phyloP scores from a whole-genome alignment of 371 early-diverging fungal species.

The Sporodiniella umbellata region DNA sequence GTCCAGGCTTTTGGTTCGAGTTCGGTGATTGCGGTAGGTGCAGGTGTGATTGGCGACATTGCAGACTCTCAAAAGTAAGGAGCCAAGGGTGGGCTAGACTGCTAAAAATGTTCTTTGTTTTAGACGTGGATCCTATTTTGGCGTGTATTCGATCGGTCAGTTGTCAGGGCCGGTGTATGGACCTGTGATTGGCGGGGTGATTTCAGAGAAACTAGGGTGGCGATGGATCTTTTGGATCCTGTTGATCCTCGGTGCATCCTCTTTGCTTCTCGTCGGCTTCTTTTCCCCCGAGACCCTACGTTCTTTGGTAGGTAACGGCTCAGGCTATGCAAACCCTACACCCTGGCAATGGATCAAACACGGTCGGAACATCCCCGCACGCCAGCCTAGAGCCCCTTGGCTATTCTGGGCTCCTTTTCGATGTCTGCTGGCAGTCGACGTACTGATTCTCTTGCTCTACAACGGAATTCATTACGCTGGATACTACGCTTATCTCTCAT shows the following conservation, averaged over 20 bases:
- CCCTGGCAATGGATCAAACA: constrained; percentile 11
- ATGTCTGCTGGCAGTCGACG: constrained; percentile 38
- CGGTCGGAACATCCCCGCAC: background rate
- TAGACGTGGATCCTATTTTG: constrained; percentile 67
- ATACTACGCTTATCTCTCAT: constrained; percentile 30
- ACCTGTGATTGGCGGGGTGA: constrained; percentile 38
- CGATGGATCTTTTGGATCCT: constrained; percentile 60
- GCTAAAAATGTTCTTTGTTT: too few species aligned
- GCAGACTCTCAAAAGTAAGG: background rate
- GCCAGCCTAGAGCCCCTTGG: constrained; percentile 11
- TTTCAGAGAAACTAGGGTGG: constrained; percentile 32
- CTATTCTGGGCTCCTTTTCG: too few species aligned
- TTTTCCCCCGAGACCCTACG: constrained; percentile 65
- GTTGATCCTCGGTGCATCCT: constrained; percentile 46
- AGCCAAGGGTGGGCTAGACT: too few species aligned
- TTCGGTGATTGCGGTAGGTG: constrained; percentile 65
- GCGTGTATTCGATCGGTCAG: constrained; percentile 46
- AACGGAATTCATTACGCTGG: constrained; percentile 35
- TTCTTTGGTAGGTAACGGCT: constrained; percentile 29
- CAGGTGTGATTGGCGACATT: constrained; percentile 55
- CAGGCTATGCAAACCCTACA: constrained; percentile 24
- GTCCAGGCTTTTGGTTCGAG: constrained; percentile 66
- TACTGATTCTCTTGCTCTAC: constrained; percentile 21
- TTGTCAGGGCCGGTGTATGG: constrained; percentile 33
- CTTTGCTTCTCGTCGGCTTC: constrained; percentile 40